A percentile compares a stretch with the other conserved stretches of the same genome.
Conservation (phyloP, 345 rosid genomes). For the Adansonia digitata region DNA sequence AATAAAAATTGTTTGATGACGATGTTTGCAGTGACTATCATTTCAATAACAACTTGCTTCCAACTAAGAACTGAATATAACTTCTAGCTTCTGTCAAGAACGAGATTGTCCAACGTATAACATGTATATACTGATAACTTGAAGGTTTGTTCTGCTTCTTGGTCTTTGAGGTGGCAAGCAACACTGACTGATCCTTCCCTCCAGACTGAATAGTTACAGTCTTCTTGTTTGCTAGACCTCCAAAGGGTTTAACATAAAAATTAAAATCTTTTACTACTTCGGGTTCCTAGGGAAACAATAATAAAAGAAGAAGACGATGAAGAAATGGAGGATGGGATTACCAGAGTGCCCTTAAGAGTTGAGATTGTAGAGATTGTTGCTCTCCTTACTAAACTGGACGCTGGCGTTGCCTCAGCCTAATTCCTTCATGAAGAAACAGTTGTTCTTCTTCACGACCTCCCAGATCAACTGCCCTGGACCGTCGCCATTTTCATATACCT, state of each 20-base stretch:
- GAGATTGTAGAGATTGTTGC: no score
- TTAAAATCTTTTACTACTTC: not conserved
- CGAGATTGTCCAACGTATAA: slow-evolving; percentile 10
- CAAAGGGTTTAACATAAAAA: not conserved
- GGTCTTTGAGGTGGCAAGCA: slow-evolving; percentile 73
- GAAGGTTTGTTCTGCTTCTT: slow-evolving; percentile 77
- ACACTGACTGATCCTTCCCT: slow-evolving; percentile 54
- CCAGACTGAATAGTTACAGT: slow-evolving; percentile 69
- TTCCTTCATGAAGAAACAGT: slow-evolving; percentile 65
- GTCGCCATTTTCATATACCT: slow-evolving; percentile 44
- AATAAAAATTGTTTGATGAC: not conserved
- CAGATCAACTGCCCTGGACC: slow-evolving; percentile 66
- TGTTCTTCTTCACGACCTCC: slow-evolving; percentile 79
- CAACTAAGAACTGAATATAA: no score
- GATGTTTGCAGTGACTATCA: not conserved
- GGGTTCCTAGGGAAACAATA: not conserved
- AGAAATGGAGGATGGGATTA: not conserved
- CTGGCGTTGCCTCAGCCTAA: slow-evolving; percentile 60
- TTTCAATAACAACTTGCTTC: not conserved
- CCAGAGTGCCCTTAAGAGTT: slow-evolving; percentile 80
- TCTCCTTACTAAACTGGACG: slow-evolving; percentile 64
- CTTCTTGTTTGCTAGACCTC: slow-evolving; percentile 78
- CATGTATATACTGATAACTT: slow-evolving; percentile 48
- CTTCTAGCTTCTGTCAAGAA: no score
- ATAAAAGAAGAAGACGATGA: not conserved